Evolutionary conservation across 495 filamentous ascomycete species (phyloP).

Genomic region (Penicillium egyptiacum): DNA sequence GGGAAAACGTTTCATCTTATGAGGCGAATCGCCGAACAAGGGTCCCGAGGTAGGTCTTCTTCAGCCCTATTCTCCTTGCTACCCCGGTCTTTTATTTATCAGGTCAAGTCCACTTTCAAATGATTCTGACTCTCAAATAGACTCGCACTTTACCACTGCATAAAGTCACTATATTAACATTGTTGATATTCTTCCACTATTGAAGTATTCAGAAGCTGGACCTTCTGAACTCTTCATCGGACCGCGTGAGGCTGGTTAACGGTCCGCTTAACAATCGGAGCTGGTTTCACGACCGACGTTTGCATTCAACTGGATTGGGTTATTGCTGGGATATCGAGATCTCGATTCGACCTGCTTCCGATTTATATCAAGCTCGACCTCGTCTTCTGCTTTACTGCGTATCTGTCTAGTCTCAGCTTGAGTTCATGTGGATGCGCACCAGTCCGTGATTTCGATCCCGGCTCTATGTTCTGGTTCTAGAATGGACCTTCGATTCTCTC

Average conservation of each 20-base stretch:
- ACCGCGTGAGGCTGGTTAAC: slow-evolving; percentile 23
- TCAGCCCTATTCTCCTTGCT: slow-evolving; percentile 29
- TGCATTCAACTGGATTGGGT: slow-evolving; percentile 35
- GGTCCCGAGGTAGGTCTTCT: slow-evolving; percentile 19
- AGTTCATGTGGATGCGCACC: slow-evolving; percentile 15
- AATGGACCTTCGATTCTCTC: slow-evolving; percentile 58
- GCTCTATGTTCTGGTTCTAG: slow-evolving; percentile 32
- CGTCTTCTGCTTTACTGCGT: slow-evolving; percentile 3
- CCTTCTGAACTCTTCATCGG: slow-evolving; percentile 21
- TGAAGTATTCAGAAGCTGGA: slow-evolving; percentile 27
- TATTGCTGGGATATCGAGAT: slow-evolving; percentile 24
- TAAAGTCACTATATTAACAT: slow-evolving; percentile 14
- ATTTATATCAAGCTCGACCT: slow-evolving; percentile 5
- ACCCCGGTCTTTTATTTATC: slow-evolving; percentile 10
- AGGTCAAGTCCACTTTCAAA: slow-evolving; percentile 12
- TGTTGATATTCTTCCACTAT: slow-evolving; percentile 12
- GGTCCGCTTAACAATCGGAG: slow-evolving; percentile 25
- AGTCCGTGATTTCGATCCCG: slow-evolving; percentile 26
- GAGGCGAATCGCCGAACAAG: slow-evolving; percentile 35
- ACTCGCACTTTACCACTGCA: slow-evolving; percentile 17
- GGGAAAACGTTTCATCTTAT: slow-evolving; percentile 34
- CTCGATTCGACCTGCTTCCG: slow-evolving; percentile 20
- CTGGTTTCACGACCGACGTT: slow-evolving; percentile 31
- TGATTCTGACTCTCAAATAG: slow-evolving; percentile 24
- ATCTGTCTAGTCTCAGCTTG: slow-evolving; percentile 11